Conservation (phyloP, 352 stramenopile genomes). For the Phytopythium cucurbitacearum region DNA sequence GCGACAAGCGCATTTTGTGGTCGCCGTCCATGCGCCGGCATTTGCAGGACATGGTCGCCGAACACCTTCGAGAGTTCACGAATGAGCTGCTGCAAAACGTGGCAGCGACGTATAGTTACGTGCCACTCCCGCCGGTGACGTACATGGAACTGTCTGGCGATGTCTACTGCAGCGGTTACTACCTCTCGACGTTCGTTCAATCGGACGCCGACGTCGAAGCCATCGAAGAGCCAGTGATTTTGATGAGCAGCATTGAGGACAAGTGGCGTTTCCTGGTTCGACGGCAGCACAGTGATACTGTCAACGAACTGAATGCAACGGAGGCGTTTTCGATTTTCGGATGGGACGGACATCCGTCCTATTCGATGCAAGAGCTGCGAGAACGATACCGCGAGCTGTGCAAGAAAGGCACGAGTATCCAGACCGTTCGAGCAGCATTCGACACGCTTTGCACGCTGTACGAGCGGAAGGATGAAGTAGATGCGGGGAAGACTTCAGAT, state of each 20-base stretch:
- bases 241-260: slow-evolving; percentile 78
- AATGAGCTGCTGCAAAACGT: slow-evolving; percentile 52
- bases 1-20: slow-evolving; percentile 71
- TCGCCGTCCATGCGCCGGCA: slow-evolving; percentile 62
- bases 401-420: slow-evolving; percentile 33
- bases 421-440: slow-evolving; percentile 52
- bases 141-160: slow-evolving; percentile 71
- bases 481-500: slow-evolving; percentile 48
- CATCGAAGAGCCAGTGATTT: slow-evolving; percentile 67
- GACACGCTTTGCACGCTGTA: slow-evolving; percentile 48
- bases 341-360: slow-evolving; percentile 43
- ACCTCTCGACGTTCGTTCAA: slow-evolving; percentile 62
- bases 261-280: slow-evolving; percentile 62
- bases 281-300: slow-evolving; percentile 37
- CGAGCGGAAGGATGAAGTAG: slow-evolving; percentile 44
- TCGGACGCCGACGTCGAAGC: slow-evolving; percentile 46
- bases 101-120: slow-evolving; percentile 49
- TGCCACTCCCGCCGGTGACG: slow-evolving; percentile 59
- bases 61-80: slow-evolving; percentile 72
- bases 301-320: slow-evolving; percentile 37
- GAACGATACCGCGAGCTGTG: slow-evolving; percentile 65
- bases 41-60: slow-evolving; percentile 63
- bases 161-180: slow-evolving; percentile 74
- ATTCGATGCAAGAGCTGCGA: slow-evolving; percentile 46
- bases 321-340: slow-evolving; percentile 65